phyloP scores from a whole-genome alignment of 306 rosid species.

The Sesbania bispinosa region DNA sequence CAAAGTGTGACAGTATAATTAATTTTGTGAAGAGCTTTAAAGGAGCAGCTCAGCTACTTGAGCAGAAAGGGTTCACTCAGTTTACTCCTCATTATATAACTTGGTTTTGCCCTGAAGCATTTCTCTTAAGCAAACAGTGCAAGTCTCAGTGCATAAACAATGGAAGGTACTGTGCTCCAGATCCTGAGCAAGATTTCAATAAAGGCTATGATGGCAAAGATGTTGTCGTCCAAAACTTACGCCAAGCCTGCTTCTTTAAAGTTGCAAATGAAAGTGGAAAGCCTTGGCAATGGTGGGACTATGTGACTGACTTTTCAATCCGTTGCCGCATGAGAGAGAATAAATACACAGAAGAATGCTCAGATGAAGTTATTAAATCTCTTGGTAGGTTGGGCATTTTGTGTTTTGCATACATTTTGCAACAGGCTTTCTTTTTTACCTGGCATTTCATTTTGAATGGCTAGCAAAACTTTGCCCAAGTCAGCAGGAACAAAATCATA shows the following conservation, averaged over 20 bases:
- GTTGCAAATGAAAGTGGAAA: constrained; percentile 91
- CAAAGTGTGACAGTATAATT: constrained; percentile 81
- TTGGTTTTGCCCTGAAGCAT: constrained; percentile 92
- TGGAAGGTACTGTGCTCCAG: constrained; percentile 97
- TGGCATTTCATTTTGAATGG: constrained; percentile 12
- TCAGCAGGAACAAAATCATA: background rate
- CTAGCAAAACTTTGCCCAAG: background rate
- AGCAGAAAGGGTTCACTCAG: constrained; percentile 78
- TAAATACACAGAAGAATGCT: constrained; percentile 68
- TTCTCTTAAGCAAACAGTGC: constrained; percentile 76
- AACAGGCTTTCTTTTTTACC: background rate
- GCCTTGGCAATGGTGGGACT: constrained; percentile 99
- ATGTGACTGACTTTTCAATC: constrained; percentile 83
- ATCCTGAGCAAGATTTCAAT: constrained; percentile 91
- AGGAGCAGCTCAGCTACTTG: constrained; percentile 91
- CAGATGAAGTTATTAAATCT: constrained; percentile 77
- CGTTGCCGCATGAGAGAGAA: constrained; percentile 92
- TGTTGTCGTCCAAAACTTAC: constrained; percentile 87
- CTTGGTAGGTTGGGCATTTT: constrained; percentile 62
- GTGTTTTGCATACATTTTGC: constrained; percentile 7
- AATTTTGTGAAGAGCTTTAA: constrained; percentile 70
- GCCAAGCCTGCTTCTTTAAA: constrained; percentile 88
- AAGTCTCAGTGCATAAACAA: constrained; percentile 85
- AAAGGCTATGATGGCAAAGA: constrained; percentile 94
- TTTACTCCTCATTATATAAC: constrained; percentile 91